Base-by-base conservation (phyloP, 108 stramenopile genomes). In the Fragilariopsis cylindrus region DNA sequence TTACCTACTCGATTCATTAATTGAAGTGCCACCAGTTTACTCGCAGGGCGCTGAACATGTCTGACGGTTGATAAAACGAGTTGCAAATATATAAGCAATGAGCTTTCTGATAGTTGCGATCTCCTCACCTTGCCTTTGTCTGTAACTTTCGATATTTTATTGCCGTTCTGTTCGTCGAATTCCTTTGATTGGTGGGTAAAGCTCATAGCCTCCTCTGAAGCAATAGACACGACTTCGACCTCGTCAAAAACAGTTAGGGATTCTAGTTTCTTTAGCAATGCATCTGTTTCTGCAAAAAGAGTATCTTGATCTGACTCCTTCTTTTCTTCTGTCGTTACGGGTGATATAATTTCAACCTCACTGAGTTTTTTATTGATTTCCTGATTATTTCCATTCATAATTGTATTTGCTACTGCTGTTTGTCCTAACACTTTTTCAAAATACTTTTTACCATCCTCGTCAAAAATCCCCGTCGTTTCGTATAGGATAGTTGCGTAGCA, bases 11-110 rank as follows among this genome's bases (percentile, higher is more conserved):
- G 87, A 13, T 84, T 73, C 66, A 99, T 80, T 16, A 97, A 78
- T 76, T 92, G 91, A 69, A 99, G 81, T 21, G 92, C 92, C 3
- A 98, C 91, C 40, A 97, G 69, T 64, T 94, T 95, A 9, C 96
- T 88, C 5, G 92, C 83, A 15, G 97, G 88, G 19, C 89, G 87
- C 74, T 94, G 93, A 7, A 96, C 93, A 84, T 98, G 92, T 56
- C 97, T 86, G 8, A 95, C 76, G 47, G 88, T 89, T 8, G 94
- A 84, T 67, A 94, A 84, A 15, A 99, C 76, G 43, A 97, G 74
- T 60, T 98, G 95, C 47, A 96, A 69, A 60, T 96, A 83, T 54
- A 98, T 82, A 13, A 96, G 83, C 58, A 97, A 69, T 11, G 88
- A 86, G 54, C 79, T 75, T 52, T 84, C 48, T 57, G 77, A 65